Evolutionary conservation across 148 eudicot species (phyloP).

Genomic region (Agrostemma githago): DNA sequence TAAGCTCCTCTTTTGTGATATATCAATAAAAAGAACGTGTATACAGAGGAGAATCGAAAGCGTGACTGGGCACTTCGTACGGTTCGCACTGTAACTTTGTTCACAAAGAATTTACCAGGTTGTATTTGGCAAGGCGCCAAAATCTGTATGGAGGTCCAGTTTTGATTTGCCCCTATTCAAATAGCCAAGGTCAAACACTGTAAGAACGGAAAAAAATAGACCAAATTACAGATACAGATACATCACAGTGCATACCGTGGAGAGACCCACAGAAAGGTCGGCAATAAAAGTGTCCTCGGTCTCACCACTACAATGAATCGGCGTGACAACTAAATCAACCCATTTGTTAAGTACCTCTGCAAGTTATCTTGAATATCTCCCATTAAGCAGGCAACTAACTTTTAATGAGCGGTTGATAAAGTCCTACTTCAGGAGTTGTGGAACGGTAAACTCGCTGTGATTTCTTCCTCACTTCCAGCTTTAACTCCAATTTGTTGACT

Average conservation of each 20-base stretch:
- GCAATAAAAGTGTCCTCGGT: conserved; percentile 99
- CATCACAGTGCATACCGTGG: conserved; percentile 55
- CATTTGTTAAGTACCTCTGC: no score
- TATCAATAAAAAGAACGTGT: no score
- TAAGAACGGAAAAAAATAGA: not conserved
- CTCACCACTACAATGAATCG: conserved; percentile 63
- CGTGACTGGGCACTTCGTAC: no score
- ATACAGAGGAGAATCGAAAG: no score
- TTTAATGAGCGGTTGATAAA: conserved; percentile 87
- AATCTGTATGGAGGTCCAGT: conserved; percentile 86
- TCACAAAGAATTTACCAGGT: no score
- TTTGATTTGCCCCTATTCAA: conserved; percentile 70
- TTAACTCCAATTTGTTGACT: conserved; percentile 79
- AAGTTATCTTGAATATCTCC: no score
- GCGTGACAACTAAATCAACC: not conserved
- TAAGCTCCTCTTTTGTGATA: no score
- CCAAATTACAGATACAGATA: not conserved
- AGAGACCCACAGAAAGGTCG: conserved; percentile 91
- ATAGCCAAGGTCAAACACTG: not conserved
- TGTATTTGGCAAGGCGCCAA: conserved; percentile 79
- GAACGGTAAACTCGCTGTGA: conserved; percentile 75
- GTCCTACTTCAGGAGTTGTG: conserved; percentile 74
- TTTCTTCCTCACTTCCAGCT: conserved; percentile 50
- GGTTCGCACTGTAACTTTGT: no score
- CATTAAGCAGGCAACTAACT: conserved; percentile 50